Conservation (phyloP, 2,329 filamentous ascomycete genomes). For the Knoxdaviesia proteae region DNA sequence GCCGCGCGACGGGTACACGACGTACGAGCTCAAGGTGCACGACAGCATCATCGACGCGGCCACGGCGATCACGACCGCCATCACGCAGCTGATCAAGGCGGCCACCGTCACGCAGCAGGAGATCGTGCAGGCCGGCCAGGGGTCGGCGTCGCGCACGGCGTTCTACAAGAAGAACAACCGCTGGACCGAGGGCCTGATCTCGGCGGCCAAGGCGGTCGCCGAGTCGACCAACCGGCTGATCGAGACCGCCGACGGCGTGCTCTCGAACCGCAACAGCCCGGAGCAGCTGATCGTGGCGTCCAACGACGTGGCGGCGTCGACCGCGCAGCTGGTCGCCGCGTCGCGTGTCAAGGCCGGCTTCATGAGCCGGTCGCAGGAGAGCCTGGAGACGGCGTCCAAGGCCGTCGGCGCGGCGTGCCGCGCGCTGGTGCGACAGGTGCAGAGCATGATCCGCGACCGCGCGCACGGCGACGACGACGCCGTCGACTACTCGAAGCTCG, state of each 20-base stretch:
- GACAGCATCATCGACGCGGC: constrained; percentile 89
- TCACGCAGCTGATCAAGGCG: constrained; percentile 84
- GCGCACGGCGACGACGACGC: constrained; percentile 62
- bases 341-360: constrained; percentile 93
- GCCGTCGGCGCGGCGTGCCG: constrained; percentile 80
- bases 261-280: constrained; percentile 75
- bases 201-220: constrained; percentile 89
- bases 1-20: constrained; percentile 85
- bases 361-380: constrained; percentile 93
- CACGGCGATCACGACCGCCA: constrained; percentile 80
- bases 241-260: constrained; percentile 90
- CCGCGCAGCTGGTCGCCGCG: constrained; percentile 87
- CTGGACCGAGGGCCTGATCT: constrained; percentile 96
- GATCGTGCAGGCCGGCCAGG: constrained; percentile 83
- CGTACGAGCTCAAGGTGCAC: constrained; percentile 89
- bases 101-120: constrained; percentile 86
- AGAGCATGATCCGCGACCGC: constrained; percentile 78
- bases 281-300: constrained; percentile 96
- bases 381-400: constrained; percentile 76
- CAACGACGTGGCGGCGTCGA: constrained; percentile 90
- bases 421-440: constrained; percentile 75
- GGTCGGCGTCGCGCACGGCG: constrained; percentile 67
- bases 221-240: constrained; percentile 87
- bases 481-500: constrained; percentile 74
- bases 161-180: constrained; percentile 99